Conservation (phyloP, 345 rosid species). For the Dipteronia sinensis region DNA sequence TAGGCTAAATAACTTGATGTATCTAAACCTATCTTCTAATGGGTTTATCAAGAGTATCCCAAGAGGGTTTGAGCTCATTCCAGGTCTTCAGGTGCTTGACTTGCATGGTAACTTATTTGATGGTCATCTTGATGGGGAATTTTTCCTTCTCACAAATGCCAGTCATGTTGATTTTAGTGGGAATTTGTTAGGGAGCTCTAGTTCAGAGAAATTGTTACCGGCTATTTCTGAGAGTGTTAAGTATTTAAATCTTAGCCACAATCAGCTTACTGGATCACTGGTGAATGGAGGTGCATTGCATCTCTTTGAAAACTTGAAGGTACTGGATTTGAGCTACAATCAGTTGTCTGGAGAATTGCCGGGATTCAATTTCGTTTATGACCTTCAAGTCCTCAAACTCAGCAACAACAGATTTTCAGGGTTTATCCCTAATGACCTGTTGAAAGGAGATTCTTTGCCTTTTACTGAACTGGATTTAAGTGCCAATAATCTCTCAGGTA, state of each 20-base stretch:
- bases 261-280: slow-evolving; percentile 83
- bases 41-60: slow-evolving; percentile 66
- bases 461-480: slow-evolving; percentile 85
- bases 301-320: slow-evolving; percentile 71
- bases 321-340: slow-evolving; percentile 93
- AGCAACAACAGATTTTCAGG: slow-evolving; percentile 89
- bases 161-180: slow-evolving; percentile 81
- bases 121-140: slow-evolving; percentile 74
- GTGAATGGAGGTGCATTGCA: slow-evolving; percentile 60
- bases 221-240: slow-evolving; percentile 79
- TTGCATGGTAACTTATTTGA: slow-evolving; percentile 78
- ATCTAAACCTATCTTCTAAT: slow-evolving; percentile 79
- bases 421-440: slow-evolving; percentile 72
- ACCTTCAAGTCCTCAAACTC: slow-evolving; percentile 88
- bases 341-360: slow-evolving; percentile 92
- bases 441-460: slow-evolving; percentile 89
- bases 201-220: slow-evolving; percentile 67
- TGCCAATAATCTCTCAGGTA: slow-evolving; percentile 94
- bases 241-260: slow-evolving; percentile 79
- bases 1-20: slow-evolving; percentile 54
- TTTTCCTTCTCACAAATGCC: slow-evolving; percentile 80
- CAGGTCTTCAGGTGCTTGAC: slow-evolving; percentile 76
- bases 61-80: slow-evolving; percentile 66
- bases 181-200: slow-evolving; percentile 63
- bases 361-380: slow-evolving; percentile 83